phyloP scores from a whole-genome alignment of 192 early-diverging fungal species.

The Coemansia sp. region DNA sequence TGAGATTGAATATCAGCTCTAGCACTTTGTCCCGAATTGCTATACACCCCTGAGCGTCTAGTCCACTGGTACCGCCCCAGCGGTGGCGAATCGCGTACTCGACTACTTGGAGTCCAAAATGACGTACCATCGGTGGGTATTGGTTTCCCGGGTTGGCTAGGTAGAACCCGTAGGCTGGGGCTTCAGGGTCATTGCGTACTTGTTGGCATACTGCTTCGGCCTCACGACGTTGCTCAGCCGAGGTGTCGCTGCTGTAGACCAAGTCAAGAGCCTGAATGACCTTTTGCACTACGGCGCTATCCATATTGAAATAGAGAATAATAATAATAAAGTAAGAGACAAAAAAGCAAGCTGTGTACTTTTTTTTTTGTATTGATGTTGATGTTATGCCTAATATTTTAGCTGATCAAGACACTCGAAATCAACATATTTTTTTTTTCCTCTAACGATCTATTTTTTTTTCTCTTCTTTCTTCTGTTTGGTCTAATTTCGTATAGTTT shows the following conservation, averaged over 20 bases:
- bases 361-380: not conserved
- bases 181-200: slow-evolving; percentile 25
- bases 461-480: not conserved
- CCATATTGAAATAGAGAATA: slow-evolving; percentile 21
- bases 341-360: not conserved
- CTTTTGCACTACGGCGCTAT: slow-evolving; percentile 19
- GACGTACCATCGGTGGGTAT: slow-evolving; percentile 21
- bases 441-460: not conserved
- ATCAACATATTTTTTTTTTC: not conserved
- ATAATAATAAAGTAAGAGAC: not conserved
- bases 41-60: not conserved
- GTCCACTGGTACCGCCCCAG: slow-evolving; percentile 7
- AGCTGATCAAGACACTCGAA: not conserved
- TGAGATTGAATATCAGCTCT: slow-evolving; percentile 15
- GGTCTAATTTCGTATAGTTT: not conserved
- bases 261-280: slow-evolving; percentile 39
- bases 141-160: slow-evolving; percentile 15
- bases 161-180: slow-evolving; percentile 23
- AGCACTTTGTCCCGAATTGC: slow-evolving; percentile 27
- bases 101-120: slow-evolving; percentile 51
- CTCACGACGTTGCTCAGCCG: slow-evolving; percentile 28
- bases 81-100: slow-evolving; percentile 35
- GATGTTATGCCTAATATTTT: not conserved
- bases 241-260: slow-evolving; percentile 35
- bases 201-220: slow-evolving; percentile 44